phyloP scores from a whole-genome alignment of 1,284 basidiomycete genomes.

The Malassezia obtusa region DNA sequence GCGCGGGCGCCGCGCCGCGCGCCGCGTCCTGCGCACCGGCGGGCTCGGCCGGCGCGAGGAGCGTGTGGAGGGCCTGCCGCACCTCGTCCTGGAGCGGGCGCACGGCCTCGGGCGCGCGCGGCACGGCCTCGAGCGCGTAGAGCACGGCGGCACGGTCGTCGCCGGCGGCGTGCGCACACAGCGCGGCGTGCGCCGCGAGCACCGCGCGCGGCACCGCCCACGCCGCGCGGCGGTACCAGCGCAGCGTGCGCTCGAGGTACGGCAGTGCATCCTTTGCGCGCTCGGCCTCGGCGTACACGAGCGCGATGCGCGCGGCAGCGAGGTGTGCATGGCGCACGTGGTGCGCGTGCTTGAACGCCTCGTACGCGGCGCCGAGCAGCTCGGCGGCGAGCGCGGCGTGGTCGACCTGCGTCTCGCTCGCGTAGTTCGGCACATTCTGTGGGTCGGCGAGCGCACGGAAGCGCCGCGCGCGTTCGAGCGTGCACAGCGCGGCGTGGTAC shows the following conservation, averaged over 20 bases:
- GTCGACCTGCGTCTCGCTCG: background rate
- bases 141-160: background rate
- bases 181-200: background rate
- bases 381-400: conserved; percentile 22
- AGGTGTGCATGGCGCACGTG: conserved; percentile 20
- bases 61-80: background rate
- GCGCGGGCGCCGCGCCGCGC: too few species aligned
- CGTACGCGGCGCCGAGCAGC: conserved; percentile 29
- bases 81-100: background rate
- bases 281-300: conserved; percentile 21
- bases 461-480: conserved; percentile 23
- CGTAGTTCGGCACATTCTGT: background rate
- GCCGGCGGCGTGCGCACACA: background rate
- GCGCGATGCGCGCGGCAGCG: conserved; percentile 28
- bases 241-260: conserved; percentile 33
- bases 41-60: background rate
- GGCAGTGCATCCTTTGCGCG: conserved; percentile 28
- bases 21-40: background rate
- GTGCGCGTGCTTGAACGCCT: conserved; percentile 20
- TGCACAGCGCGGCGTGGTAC: conserved; percentile 38
- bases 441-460: background rate
- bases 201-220: background rate
- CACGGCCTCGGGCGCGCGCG: background rate
- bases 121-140: background rate
- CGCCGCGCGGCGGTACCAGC: conserved; percentile 19